These are phyloP conservation scores for Colletotrichum neosansevieriae DNA, from an alignment of 2,329 filamentous ascomycete genomes.

Conservation along the genomic window DNA sequence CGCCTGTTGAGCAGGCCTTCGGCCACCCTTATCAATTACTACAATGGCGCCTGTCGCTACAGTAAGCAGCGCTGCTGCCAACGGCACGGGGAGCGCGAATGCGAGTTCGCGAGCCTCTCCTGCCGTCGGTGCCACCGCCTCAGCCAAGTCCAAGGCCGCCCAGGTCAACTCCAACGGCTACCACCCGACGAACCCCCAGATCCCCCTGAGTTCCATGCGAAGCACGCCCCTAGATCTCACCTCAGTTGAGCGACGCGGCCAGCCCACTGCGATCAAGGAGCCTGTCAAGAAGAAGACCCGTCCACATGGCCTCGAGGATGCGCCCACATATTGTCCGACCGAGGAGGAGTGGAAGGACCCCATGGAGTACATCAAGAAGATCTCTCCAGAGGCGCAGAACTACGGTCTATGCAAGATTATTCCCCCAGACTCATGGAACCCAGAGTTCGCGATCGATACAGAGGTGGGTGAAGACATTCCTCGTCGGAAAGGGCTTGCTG, in stretches of 20 bases:
- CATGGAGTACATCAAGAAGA: conserved; percentile 92
- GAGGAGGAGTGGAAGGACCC: conserved; percentile 96
- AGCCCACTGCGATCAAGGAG: conserved; percentile 81
- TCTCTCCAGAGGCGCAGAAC: conserved; percentile 84
- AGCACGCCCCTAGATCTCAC: conserved; percentile 81
- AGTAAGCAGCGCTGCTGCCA: conserved; percentile 52
- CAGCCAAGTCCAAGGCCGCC: conserved; percentile 61
- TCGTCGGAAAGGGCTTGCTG: no score
- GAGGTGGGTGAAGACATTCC: conserved; percentile 70
- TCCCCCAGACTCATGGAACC: conserved; percentile 93
- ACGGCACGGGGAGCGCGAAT: conserved; percentile 56
- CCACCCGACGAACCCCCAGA: conserved; percentile 62
- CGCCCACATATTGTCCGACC: conserved; percentile 89
- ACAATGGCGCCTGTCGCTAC: conserved; percentile 57
- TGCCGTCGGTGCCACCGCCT: conserved; percentile 53
- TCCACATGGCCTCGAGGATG: conserved; percentile 87
- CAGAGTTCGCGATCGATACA: conserved; percentile 94
- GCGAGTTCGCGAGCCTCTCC: conserved; percentile 66
- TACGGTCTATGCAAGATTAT: conserved; percentile 97
- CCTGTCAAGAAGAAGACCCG: conserved; percentile 81
- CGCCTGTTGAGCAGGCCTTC: conserved; percentile 19
- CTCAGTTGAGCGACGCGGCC: conserved; percentile 91
- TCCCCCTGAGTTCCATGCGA: conserved; percentile 67
- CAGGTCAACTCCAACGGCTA: conserved; percentile 67
- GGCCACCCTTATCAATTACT: conserved; percentile 7